Conservation (phyloP, 805 yeast species). For the Nakazawaea ambrosiae region DNA sequence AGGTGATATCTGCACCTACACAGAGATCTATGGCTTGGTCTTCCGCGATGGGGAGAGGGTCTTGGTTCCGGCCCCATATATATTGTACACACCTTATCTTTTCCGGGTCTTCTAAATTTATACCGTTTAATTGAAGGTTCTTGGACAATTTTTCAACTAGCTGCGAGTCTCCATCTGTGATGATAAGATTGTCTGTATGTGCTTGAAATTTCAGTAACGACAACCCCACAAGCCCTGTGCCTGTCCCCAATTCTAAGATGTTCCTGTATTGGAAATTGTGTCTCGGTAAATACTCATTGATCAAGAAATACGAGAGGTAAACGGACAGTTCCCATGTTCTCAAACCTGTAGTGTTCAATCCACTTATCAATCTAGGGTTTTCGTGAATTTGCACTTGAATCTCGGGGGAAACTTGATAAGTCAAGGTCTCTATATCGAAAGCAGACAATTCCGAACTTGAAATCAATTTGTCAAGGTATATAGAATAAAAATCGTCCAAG, state of each 20-base stretch:
- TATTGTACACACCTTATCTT: slow-evolving; percentile 21
- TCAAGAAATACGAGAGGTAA: slow-evolving; percentile 49
- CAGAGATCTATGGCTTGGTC: slow-evolving; percentile 32
- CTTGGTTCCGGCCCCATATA: slow-evolving; percentile 59
- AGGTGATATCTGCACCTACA: slow-evolving; percentile 85
- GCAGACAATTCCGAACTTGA: slow-evolving; percentile 26
- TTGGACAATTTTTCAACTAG: slow-evolving; percentile 39
- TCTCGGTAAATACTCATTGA: slow-evolving; percentile 10
- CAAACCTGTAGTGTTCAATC: slow-evolving; percentile 79
- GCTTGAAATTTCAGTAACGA: slow-evolving; percentile 28
- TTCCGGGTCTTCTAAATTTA: slow-evolving; percentile 8
- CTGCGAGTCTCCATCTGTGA: slow-evolving; percentile 65
- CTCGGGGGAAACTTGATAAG: slow-evolving; percentile 24
- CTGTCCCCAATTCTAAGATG: slow-evolving; percentile 77
- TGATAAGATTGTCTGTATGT: slow-evolving; percentile 22
- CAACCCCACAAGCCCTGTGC: slow-evolving; percentile 77
- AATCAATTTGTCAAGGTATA: slow-evolving; percentile 27
- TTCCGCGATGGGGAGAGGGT: slow-evolving; percentile 33
- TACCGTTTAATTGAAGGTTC: slow-evolving; percentile 40
- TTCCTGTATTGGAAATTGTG: slow-evolving; percentile 15
- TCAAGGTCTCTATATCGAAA: slow-evolving; percentile 30
- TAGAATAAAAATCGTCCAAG: slow-evolving; percentile 37
- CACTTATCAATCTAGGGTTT: slow-evolving; percentile 58
- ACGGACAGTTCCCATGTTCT: slow-evolving; percentile 94
- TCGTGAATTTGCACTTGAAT: slow-evolving; percentile 37